phyloP scores from a whole-genome alignment of 164 flowering plant species.

The Magnolia sinica region DNA sequence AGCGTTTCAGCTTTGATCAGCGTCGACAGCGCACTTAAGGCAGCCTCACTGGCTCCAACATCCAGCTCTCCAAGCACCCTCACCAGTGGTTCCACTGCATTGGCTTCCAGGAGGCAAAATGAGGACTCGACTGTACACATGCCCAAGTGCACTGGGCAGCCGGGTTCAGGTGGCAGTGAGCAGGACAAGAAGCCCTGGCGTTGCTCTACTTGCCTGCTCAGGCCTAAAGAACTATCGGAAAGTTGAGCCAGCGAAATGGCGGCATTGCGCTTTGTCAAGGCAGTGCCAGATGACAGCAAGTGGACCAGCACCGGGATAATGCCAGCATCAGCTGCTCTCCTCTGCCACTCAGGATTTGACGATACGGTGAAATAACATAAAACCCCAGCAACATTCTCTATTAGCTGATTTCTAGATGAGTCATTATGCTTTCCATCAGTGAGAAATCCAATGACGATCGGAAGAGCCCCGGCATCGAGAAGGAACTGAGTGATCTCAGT shows the following conservation, averaged over 20 bases:
- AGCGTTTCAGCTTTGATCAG: slow-evolving; percentile 48
- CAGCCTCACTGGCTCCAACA: slow-evolving; percentile 41
- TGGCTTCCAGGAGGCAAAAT: slow-evolving; percentile 67
- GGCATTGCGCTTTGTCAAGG: slow-evolving; percentile 40
- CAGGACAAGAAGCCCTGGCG: slow-evolving; percentile 46
- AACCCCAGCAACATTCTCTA: slow-evolving; percentile 58
- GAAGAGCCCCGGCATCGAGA: slow-evolving; percentile 44
- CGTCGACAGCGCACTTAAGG: slow-evolving; percentile 52
- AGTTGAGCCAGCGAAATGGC: slow-evolving; percentile 54
- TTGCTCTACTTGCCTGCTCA: slow-evolving; percentile 35
- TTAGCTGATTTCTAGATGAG: slow-evolving; percentile 24
- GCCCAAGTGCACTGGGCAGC: slow-evolving; percentile 57
- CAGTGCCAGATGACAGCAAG: slow-evolving; percentile 43
- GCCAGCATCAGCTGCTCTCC: slow-evolving; percentile 45
- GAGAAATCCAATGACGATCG: slow-evolving; percentile 27
- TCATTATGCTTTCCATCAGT: slow-evolving; percentile 19
- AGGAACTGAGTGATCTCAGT: slow-evolving; percentile 51
- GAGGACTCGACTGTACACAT: slow-evolving; percentile 49
- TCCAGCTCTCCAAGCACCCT: slow-evolving; percentile 45
- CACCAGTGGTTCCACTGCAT: slow-evolving; percentile 52
- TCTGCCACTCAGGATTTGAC: slow-evolving; percentile 46
- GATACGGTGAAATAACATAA: slow-evolving; percentile 46
- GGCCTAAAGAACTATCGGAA: slow-evolving; percentile 40
- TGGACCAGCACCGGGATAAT: slow-evolving; percentile 46
- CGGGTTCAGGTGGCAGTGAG: slow-evolving; percentile 36